Evolutionary conservation across 108 stramenopile genomes (phyloP), one percentile per base, ranked within the genome.

Genomic region (Pseudonitzschia delicatissima): DNA sequence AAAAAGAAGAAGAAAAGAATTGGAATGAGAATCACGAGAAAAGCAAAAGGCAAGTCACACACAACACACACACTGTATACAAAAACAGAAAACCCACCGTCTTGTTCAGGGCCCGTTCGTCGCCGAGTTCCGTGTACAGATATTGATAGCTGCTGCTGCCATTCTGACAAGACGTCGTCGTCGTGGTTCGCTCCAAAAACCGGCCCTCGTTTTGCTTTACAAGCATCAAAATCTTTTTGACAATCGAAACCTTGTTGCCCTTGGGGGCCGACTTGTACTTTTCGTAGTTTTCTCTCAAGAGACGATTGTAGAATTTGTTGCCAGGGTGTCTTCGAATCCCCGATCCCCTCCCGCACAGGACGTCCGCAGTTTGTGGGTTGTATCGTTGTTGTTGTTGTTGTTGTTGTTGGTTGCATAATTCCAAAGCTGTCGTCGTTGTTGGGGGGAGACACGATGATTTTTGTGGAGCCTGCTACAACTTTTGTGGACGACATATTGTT

Each of bases 331-430:
- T 9, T 12, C 68, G 68, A 20, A 61, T 69, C 1, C 45, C 29
- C 39, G 25, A 61, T 12, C 68, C 68, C 28, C 68, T 34, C 23
- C 68, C 68, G 25, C 59, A 47, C 0, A 69, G 59, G 28, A 69
- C 68, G 45, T 69, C 68, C n/a, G n/a, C 55, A 13, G 26, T 39
- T 27, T 2, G 35, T 42, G 28, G 67, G 67, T 39, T 39, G 37
- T 39, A 39, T 39, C 37, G 17, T 48, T 23, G 47, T 48, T 7
- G 47, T 7, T 23, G 20, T 48, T 21, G 13, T 48, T 7, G 20
- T 21, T 21, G 20, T 21, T 21, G 6, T 48, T 2, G 37, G 6
- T 39, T 39, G 8, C 37, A n/a, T n/a, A n/a, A n/a, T n/a, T n/a
- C n/a, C n/a, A n/a, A n/a, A n/a, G n/a, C n/a, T n/a, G n/a, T n/a